A percentile compares a stretch with the other conserved stretches of the same genome.
phyloP scores from a whole-genome alignment of 805 yeast genomes.

The Saccharomyces jurei region DNA sequence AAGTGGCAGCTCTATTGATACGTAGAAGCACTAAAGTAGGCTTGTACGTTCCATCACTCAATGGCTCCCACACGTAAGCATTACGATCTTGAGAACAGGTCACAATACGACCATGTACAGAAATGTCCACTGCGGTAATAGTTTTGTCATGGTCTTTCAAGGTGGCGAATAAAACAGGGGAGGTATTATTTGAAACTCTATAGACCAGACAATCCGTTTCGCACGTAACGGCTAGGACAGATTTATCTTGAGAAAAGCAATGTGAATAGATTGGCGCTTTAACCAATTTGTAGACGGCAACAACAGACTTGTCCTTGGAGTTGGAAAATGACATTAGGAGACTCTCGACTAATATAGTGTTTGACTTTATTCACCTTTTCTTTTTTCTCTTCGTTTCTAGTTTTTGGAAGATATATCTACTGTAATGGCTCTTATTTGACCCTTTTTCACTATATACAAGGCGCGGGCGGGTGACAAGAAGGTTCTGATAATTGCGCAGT shows the following conservation, averaged over 20 bases:
- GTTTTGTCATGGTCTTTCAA: slow-evolving; percentile 85
- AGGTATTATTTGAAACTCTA: slow-evolving; percentile 39
- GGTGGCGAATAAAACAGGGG: slow-evolving; percentile 56
- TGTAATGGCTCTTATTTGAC: not conserved
- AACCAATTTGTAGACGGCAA: slow-evolving; percentile 53
- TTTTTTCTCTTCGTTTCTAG: not conserved
- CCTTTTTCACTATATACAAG: not conserved
- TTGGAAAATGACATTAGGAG: slow-evolving; percentile 17
- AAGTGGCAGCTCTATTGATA: slow-evolving; percentile 91
- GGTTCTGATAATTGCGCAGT: not conserved
- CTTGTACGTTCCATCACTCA: slow-evolving; percentile 52
- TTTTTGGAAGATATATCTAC: not conserved
- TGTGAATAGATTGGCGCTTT: slow-evolving; percentile 87
- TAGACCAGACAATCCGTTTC: slow-evolving; percentile 71
- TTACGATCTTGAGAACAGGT: slow-evolving; percentile 97
- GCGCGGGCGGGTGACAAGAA: not conserved
- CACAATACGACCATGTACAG: slow-evolving; percentile 80
- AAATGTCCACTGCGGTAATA: slow-evolving; percentile 89
- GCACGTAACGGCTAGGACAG: slow-evolving; percentile 72
- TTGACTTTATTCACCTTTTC: not conserved
- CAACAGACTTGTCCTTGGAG: slow-evolving; percentile 18
- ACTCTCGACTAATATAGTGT: not conserved
- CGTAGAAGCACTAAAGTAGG: slow-evolving; percentile 89
- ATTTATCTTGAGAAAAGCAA: slow-evolving; percentile 64
- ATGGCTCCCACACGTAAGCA: slow-evolving; percentile 91